Percentiles rank a stretch among this genome's conserved stretches.
phyloP scores from a whole-genome alignment of 176 grass and related monocot genomes.

The Alopecurus myosuroides region DNA sequence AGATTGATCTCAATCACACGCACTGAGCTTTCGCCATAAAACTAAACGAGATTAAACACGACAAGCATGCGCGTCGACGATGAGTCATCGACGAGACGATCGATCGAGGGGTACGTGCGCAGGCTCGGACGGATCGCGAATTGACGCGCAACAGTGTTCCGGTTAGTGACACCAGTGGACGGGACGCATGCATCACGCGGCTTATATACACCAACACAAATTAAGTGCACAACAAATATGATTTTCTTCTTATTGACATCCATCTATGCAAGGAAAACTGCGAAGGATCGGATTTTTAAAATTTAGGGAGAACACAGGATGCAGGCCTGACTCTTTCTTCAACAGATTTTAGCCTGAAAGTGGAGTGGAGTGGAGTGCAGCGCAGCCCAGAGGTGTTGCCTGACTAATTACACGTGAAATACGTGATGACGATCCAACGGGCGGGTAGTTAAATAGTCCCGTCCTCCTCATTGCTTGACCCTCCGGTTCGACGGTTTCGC shows the following conservation, averaged over 20 bases:
- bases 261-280: not conserved
- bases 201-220: not conserved
- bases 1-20: not conserved
- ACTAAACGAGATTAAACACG: not conserved
- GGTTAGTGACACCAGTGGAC: not conserved
- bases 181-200: not conserved
- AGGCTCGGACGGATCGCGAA: not conserved
- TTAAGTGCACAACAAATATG: not conserved
- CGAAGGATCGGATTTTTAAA: not conserved
- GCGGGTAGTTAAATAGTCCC: not conserved
- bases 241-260: not conserved
- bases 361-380: not conserved
- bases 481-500: constrained; percentile 24
- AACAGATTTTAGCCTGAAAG: not conserved
- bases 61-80: too few relatives aligned
- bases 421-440: not conserved
- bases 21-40: not conserved
- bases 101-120: not conserved
- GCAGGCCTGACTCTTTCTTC: not conserved
- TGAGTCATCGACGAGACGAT: not conserved
- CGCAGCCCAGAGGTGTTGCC: not conserved
- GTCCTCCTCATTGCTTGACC: constrained; percentile 12
- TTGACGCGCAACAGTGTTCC: not conserved
- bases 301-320: not conserved
- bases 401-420: not conserved